Conservation (phyloP, 768 basidiomycete species). For the Ephemerocybe angulata region DNA sequence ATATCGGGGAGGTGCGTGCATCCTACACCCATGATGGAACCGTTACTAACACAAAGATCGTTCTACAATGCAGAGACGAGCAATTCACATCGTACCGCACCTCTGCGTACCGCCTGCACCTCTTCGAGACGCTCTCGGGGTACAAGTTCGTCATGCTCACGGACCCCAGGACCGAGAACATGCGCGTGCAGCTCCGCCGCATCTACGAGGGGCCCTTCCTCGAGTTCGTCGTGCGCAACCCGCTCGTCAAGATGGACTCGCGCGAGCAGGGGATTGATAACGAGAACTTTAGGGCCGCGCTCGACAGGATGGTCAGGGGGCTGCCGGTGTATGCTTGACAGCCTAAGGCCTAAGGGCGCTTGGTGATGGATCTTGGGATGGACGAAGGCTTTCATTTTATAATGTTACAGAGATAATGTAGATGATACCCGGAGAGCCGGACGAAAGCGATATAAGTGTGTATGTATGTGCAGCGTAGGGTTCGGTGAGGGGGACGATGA, state of each 20-base stretch:
- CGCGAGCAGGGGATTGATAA: conserved; percentile 85
- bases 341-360: neutral
- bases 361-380: neutral
- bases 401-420: neutral
- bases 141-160: conserved; percentile 96
- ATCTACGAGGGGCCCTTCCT: conserved; percentile 93
- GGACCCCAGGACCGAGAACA: conserved; percentile 79
- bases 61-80: conserved; percentile 61
- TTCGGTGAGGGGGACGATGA: neutral
- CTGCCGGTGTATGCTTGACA: conserved; percentile 41
- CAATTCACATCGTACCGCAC: conserved; percentile 89
- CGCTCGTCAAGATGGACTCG: conserved; percentile 81
- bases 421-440: neutral
- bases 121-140: conserved; percentile 87
- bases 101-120: conserved; percentile 87
- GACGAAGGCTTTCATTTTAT: neutral
- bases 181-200: conserved; percentile 79
- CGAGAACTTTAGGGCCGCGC: conserved; percentile 80
- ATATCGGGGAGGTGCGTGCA: conserved; percentile 71
- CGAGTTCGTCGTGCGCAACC: conserved; percentile 92
- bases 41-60: neutral
- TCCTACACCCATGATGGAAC: neutral
- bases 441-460: neutral
- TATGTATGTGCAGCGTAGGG: neutral
- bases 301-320: conserved; percentile 72